phyloP scores from a whole-genome alignment of 441 rosid genomes.

The Arabidopsis lyrata region DNA sequence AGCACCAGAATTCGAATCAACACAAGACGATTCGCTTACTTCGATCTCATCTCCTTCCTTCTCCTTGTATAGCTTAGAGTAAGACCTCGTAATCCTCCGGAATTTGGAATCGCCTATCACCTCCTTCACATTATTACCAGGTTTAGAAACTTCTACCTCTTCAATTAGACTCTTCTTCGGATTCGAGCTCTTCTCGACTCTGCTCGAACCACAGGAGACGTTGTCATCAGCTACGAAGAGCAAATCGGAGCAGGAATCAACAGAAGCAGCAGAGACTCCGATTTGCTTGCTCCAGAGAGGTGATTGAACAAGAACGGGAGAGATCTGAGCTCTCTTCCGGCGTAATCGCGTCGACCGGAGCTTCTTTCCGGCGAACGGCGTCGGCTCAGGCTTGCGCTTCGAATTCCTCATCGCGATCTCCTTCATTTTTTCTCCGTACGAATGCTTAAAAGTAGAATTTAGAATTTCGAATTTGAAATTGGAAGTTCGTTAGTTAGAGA shows the following conservation, averaged over 20 bases:
- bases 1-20: constrained; percentile 54
- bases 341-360: constrained; percentile 64
- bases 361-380: constrained; percentile 55
- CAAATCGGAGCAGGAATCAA: constrained; percentile 49
- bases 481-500: constrained; percentile 31
- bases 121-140: constrained; percentile 37
- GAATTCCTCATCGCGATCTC: constrained; percentile 43
- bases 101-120: constrained; percentile 41
- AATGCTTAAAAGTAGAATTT: constrained; percentile 9
- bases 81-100: constrained; percentile 68
- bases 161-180: constrained; percentile 40
- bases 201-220: constrained; percentile 58
- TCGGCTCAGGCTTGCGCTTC: constrained; percentile 43
- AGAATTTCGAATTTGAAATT: constrained; percentile 40
- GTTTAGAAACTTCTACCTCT: constrained; percentile 42
- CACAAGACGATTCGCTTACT: constrained; percentile 69
- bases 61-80: constrained; percentile 47
- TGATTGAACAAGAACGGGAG: constrained; percentile 48
- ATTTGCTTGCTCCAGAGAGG: constrained; percentile 26
- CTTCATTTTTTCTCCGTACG: constrained; percentile 41
- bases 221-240: constrained; percentile 50
- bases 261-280: constrained; percentile 45
- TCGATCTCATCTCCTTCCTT: constrained; percentile 46
- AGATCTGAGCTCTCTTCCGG: constrained; percentile 56
- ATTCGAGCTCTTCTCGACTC: constrained; percentile 46